Evolutionary conservation across 2,329 filamentous ascomycete genomes (phyloP), one percentile per base, ranked within the genome.

Genomic region (Fusarium buharicum): DNA sequence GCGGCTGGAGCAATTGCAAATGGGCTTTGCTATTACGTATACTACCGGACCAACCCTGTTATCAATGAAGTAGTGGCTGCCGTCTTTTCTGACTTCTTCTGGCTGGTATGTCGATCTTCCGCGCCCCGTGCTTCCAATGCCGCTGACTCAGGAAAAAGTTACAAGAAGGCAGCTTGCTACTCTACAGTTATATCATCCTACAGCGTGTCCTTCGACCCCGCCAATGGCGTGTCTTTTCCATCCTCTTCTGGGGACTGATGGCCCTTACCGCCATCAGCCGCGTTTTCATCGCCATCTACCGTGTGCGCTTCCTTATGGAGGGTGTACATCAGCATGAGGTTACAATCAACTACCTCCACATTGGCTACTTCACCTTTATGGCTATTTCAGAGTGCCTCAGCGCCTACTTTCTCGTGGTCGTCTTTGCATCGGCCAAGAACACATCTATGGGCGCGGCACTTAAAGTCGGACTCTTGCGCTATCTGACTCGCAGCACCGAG

Each of bases 231-330:
- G 70, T 82, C 11, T 86, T 85, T 56, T 76, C 80, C 38, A 69
- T 69, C 3, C 78, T 88, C 3, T 83, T 88, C 60, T 88, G 85
- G 59, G 81, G 80, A 0, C 82, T 88, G 39, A 74, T 88, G 39
- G 74, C 79, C 2, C 74, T 84, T 16, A 83, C 86, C 24, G 71
- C 74, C 3, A 72, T 80, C 1, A 79, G 85, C 31, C 80, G 84
- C 50, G 67, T 80, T 8, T 56, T 66, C n/a, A 78, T 80, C 22
- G 63, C 74, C 4, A 58, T 72, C 12, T 70, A 67, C 12, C 73
- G 78, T 2, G 65, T 73, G 4, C 65, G 59, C 10, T 68, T 70
- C 30, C 71, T 78, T 3, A 38, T 76, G 6, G 58, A 68, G 10
- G 66, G 52, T 4, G 51, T 50, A 4, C 44, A 70, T 2, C 69